Evolutionary conservation across 495 filamentous ascomycete genomes (phyloP), one percentile per base, ranked within the genome.

Genomic region (Hyphodiscus hymeniophilus): DNA sequence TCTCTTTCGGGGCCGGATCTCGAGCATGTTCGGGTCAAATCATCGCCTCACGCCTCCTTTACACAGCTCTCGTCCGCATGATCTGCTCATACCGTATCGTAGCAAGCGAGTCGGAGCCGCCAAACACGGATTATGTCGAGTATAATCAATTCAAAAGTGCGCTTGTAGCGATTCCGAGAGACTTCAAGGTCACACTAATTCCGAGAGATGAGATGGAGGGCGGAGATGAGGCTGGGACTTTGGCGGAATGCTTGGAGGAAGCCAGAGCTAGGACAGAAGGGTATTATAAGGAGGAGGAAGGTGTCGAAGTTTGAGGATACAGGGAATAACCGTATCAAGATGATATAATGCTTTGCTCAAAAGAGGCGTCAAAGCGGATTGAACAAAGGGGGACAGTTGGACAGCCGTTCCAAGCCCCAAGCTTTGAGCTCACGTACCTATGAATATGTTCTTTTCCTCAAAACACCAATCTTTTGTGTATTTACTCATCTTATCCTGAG

Each of bases 101-200:
- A 7, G 74, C 74, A 0, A 73, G 67, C 39, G 63, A 73, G 43
- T 49, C 50, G 0, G 51, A 63, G 6, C 73, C 74, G 1, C 74
- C 74, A 1, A 77, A 75, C 44, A 76, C 72, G 1, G 74, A 79
- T 28, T 28, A 28, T 28, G 26, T 28, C 10, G 26, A 28, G 4
- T 28, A 77, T 40, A 79, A 79, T 46, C 63, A 67, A 47, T 68
- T 76, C 48, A 77, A 77, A 56, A 70, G 66, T 0, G 73, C 75
- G 0, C 47, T 77, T 17, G 74, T 77, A 7, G 74, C 75, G 2
- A 77, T 77, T 49, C 75, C 75, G 2, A 56, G 67, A 32, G 63
- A 72, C 36, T 79, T 77, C 52, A 73, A 73, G 40, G 67, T 77
- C 0, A 66, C 57, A 50, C 55, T 79, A n/a, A 57, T 75, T 17